Base-by-base conservation (phyloP, 2,329 filamentous ascomycete genomes). In the Gnomoniopsis sp. region DNA sequence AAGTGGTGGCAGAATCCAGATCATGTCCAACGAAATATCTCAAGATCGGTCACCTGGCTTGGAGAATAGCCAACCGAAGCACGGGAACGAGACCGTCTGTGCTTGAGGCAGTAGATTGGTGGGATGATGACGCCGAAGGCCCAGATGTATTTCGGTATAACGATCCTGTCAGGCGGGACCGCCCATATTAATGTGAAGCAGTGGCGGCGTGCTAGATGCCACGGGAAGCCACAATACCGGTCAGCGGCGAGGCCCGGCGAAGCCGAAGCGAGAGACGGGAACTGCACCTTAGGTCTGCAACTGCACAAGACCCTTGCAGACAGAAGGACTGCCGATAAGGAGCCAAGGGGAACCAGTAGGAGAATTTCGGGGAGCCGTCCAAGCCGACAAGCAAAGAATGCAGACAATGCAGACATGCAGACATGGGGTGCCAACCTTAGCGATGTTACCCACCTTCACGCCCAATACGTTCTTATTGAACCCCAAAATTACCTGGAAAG, bases 31-130 rank as follows among this genome's bases (percentile, higher is more conserved):
- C 38, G 2, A 30, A 57, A 3, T 57, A 59, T 33, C 57, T 59
- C 8, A 59, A 59, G 23, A 57, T 59, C 36, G 53, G 57, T 0
- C 57, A 59, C 33, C n/a, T 59, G 19, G 53, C 53, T 2, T 59
- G 57, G 57, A n/a, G 53, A 30, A 48, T 59, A 1, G 43, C 52
- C 1, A 47, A 47, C 15, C 52, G 48, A 21, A 8, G 14, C 17
- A 57, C 52, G 6, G 41, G 49, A n/a, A 17, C 30, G 1, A 17
- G 33, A 3, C 30, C 34, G 12, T 23, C 52, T 23, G 44, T 33
- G 1, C n/a, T 59, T 19, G 48, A 59, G 14, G 22, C n/a, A 1
- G 7, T 59, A 6, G 57, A 59, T 19, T 30, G 53, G 11, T 59
- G 57, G 57, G 53, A 55, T 36, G 57, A 57, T 36, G 53, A 59